These are phyloP conservation scores for Sphenostylis stenocarpa DNA, from an alignment of 306 rosid species.

Conservation along the genomic window DNA sequence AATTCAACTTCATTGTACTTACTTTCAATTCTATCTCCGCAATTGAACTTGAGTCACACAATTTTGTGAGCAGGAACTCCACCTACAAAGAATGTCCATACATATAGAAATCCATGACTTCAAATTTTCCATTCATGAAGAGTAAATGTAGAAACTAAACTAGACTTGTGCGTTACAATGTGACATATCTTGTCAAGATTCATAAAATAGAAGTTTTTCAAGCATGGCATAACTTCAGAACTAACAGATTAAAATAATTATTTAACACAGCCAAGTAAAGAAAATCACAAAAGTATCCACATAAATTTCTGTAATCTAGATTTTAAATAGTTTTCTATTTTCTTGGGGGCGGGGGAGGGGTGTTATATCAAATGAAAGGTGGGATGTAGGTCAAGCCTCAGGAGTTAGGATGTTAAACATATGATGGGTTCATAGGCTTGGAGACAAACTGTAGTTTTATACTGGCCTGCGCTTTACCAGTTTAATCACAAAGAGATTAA, in stretches of 20 bases:
- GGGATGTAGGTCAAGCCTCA: not conserved
- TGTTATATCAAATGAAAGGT: not conserved
- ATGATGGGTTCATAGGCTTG: not conserved
- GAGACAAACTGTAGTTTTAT: not conserved
- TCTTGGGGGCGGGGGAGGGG: too few relatives aligned
- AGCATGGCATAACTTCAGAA: slow-evolving; percentile 15
- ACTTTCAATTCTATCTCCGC: slow-evolving; percentile 75
- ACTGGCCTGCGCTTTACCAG: not conserved
- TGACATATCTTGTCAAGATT: not conserved
- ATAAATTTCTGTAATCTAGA: not conserved
- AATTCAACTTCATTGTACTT: slow-evolving; percentile 38
- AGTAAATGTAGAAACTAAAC: slow-evolving; percentile 6
- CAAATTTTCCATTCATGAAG: slow-evolving; percentile 3
- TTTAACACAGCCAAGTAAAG: slow-evolving; percentile 8
- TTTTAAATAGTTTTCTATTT: not conserved
- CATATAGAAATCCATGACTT: slow-evolving; percentile 8
- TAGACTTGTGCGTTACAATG: not conserved
- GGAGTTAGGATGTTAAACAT: slow-evolving; percentile 6
- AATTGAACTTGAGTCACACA: slow-evolving; percentile 76
- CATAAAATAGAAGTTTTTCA: not conserved
- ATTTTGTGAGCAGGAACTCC: slow-evolving; percentile 58
- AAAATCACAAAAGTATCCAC: not conserved
- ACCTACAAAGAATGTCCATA: slow-evolving; percentile 51
- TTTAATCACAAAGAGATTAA: not conserved
- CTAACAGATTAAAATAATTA: not conserved